A percentile compares a stretch with the other conserved stretches of the same genome.
These are phyloP conservation scores for Candida tropicalis DNA, from an alignment of 1,139 yeast genomes.

Conservation along the genomic window DNA sequence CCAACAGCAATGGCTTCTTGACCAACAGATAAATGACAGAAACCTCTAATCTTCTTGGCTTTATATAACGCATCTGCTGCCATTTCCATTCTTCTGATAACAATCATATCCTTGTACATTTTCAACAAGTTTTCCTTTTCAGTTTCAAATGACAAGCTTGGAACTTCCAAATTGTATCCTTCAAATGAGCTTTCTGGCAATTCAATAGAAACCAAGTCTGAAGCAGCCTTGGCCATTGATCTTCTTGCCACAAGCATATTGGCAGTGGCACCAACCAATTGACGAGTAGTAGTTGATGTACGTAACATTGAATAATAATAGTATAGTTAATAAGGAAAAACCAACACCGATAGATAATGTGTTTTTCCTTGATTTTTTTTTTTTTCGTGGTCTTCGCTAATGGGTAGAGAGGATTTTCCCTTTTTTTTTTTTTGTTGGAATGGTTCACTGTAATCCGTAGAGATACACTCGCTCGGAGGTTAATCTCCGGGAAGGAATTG, in stretches of 20 bases:
- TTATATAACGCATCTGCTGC: constrained; percentile 97
- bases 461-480: neutral
- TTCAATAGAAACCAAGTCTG: constrained; percentile 51
- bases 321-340: neutral
- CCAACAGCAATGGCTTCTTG: constrained; percentile 99
- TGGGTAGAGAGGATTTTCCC: no score
- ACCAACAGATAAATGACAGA: constrained; percentile 98
- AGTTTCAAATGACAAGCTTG: constrained; percentile 72
- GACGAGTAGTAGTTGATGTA: constrained; percentile 9
- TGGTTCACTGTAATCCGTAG: constrained; percentile 12
- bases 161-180: constrained; percentile 78
- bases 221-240: constrained; percentile 34
- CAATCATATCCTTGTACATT: constrained; percentile 96
- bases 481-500: constrained; percentile 3
- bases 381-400: neutral
- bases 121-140: constrained; percentile 78
- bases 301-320: constrained; percentile 5
- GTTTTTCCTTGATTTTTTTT: no score
- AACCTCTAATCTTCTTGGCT: constrained; percentile 98
- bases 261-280: constrained; percentile 10
- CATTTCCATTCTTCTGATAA: constrained; percentile 98
- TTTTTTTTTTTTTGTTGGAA: neutral
- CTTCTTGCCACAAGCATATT: constrained; percentile 22
- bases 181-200: constrained; percentile 84
- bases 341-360: neutral